Evolutionary conservation across 2,329 filamentous ascomycete species (phyloP).

Genomic region (Microdochium bolleyi): DNA sequence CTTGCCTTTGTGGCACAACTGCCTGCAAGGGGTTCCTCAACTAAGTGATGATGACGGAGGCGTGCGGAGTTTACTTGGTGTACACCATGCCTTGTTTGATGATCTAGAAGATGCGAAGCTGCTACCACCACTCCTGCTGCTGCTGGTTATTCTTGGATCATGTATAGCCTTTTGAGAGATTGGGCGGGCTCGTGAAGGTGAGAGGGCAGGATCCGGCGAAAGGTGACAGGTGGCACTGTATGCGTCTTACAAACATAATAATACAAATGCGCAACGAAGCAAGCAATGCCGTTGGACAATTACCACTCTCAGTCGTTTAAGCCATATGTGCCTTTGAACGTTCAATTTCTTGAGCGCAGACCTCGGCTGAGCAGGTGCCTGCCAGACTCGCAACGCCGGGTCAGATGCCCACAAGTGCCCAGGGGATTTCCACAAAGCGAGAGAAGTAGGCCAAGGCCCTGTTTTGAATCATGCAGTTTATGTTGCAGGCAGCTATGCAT

Average conservation of each 20-base stretch:
- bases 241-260: neutral
- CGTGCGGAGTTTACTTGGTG: neutral
- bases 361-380: no score
- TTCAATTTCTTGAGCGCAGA: no score
- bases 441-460: no score
- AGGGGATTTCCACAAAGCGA: no score
- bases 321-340: no score
- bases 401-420: no score
- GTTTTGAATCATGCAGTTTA: no score
- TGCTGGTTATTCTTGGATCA: neutral
- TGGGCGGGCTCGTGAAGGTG: neutral
- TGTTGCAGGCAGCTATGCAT: no score
- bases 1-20: slow-evolving; percentile 90
- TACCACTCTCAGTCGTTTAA: no score
- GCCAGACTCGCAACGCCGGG: no score
- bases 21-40: slow-evolving; percentile 99
- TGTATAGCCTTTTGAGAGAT: neutral
- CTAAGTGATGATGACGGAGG: slow-evolving; percentile 34
- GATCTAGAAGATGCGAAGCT: no score
- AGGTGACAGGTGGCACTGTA: neutral
- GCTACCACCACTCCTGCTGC: neutral
- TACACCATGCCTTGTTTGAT: neutral
- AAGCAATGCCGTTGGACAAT: neutral
- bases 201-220: neutral
- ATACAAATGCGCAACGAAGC: neutral